Conservation (phyloP, 441 rosid genomes). For the Eugenia klotzschiana region DNA sequence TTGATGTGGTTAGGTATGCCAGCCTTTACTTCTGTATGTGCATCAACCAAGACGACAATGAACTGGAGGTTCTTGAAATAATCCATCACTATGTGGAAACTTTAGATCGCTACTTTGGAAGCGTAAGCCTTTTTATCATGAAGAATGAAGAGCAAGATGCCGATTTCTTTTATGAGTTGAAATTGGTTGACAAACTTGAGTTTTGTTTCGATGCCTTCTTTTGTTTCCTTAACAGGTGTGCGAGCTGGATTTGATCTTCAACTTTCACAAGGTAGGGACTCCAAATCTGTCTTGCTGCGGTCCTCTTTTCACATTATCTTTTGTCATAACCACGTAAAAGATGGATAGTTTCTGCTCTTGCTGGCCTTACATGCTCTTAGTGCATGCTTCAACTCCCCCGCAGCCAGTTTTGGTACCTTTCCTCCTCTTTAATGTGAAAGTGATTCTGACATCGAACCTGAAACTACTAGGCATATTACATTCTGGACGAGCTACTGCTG, state of each 20-base stretch:
- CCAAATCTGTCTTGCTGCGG: neutral
- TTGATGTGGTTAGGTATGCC: slow-evolving; percentile 15
- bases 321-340: neutral
- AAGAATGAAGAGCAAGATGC: neutral
- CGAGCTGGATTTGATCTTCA: slow-evolving; percentile 28
- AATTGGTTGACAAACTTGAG: neutral
- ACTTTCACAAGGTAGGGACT: slow-evolving; percentile 21
- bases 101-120: slow-evolving; percentile 25
- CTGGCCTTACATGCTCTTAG: neutral
- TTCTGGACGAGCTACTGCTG: slow-evolving; percentile 23
- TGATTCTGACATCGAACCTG: neutral
- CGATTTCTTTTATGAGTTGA: neutral
- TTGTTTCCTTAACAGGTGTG: slow-evolving; percentile 12
- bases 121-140: slow-evolving; percentile 4
- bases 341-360: neutral
- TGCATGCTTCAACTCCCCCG: neutral
- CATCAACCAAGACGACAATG: slow-evolving; percentile 23
- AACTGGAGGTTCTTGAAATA: slow-evolving; percentile 21
- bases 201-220: neutral
- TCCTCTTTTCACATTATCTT: neutral
- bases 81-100: slow-evolving; percentile 30
- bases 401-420: neutral
- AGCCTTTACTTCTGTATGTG: slow-evolving; percentile 33
- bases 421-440: neutral
- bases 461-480: slow-evolving; percentile 16